Evolutionary conservation across 176 grass and related monocot species (phyloP).

Genomic region (Tuctoria greenei): DNA sequence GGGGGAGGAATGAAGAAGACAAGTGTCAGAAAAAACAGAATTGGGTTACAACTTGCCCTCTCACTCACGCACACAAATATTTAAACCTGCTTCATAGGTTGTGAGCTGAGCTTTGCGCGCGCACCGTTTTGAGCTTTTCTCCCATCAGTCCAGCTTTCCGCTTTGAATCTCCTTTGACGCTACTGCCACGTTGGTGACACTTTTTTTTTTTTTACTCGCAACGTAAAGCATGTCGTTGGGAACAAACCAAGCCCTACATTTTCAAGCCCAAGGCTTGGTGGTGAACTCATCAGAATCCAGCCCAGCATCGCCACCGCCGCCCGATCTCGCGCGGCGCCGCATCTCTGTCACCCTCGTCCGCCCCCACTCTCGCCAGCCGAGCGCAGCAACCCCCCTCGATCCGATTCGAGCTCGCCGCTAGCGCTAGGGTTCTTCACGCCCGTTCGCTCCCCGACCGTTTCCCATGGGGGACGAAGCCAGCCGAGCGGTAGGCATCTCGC

Average conservation of each 20-base stretch:
- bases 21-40: too few species aligned
- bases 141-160: too few species aligned
- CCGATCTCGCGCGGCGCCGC: neutral
- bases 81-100: too few species aligned
- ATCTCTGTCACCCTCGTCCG: constrained; percentile 8
- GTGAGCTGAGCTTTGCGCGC: too few species aligned
- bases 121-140: too few species aligned
- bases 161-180: too few species aligned
- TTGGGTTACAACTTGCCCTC: too few species aligned
- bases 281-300: neutral
- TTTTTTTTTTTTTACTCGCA: too few species aligned
- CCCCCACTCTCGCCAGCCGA: neutral
- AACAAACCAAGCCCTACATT: neutral
- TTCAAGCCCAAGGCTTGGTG: neutral
- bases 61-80: too few species aligned
- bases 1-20: too few species aligned
- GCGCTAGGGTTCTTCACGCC: constrained; percentile 42
- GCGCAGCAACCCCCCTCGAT: neutral
- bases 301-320: neutral
- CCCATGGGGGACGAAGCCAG: constrained; percentile 75
- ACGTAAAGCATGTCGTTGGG: too few species aligned
- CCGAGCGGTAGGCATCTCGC: constrained; percentile 46
- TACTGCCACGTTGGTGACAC: too few species aligned
- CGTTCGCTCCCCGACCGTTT: neutral
- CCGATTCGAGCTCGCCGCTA: constrained; percentile 29